Base-by-base conservation (phyloP, 2,329 filamentous ascomycete genomes). In the Laburnicola sp. region DNA sequence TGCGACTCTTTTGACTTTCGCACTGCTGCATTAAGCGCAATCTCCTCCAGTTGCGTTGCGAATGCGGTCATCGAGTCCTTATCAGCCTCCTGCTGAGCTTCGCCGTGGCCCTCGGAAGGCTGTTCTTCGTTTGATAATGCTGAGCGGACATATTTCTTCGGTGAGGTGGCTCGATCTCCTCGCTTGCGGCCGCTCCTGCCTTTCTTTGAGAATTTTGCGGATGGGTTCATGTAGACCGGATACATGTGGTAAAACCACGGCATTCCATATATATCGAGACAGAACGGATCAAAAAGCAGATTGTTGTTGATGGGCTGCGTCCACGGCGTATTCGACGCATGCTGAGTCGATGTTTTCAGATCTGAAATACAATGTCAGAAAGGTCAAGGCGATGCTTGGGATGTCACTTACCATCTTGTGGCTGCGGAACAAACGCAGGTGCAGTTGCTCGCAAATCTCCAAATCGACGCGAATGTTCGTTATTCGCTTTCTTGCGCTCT, bases 231-330 rank as follows among this genome's bases (percentile, higher is more conserved):
- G 11, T 60, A 61, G 3, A 66, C 48, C 0, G 64, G 58, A 36
- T 69, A 67, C 65, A 70, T 66, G 47, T 66, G 57, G 41, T 66
- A 66, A 31, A 62, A 59, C 57, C 64, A 64, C 2, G 65, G 66
- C 6, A 67, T 60, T 0, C 64, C 62, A 38, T 64, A 61, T 21
- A 40, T 48, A 40, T 69, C 68, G 4, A 67, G 46, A 4, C 52
- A 43, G 35, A 51, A 64, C 23, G 61, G 54, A 31, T 66, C 58
- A 3, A 57, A 59, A 2, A 59, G 22, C 8, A 45, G 47, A 2
- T 42, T 8, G 4, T 45, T 6, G 27, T 48, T 37, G 10, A 48
- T 26, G 30, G 34, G 38, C 16, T 47, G 45, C 7, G n/a, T 28
- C 9, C 23, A 45, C 25, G 36, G 32, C 22, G 34, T 37, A 5